Evolutionary conservation across 768 basidiomycete genomes (phyloP).

Genomic region (Suillus paluster): DNA sequence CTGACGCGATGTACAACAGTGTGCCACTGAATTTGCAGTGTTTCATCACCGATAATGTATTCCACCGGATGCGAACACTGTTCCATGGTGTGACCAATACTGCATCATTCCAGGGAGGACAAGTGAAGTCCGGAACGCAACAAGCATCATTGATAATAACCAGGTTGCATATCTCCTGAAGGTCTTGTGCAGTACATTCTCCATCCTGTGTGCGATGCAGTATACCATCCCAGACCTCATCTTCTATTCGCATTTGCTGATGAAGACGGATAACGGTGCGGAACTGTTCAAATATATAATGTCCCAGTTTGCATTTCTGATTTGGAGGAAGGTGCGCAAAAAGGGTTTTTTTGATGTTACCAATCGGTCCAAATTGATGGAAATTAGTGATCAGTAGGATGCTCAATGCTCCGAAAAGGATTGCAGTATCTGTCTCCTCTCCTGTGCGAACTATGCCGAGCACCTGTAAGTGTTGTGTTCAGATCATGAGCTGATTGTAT

Average conservation of each 20-base stretch:
- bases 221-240: constrained; percentile 34
- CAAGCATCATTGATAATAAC: too few species aligned
- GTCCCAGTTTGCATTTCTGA: constrained; percentile 3
- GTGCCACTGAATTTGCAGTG: neutral
- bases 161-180: neutral
- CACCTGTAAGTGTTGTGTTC: too few species aligned
- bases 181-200: neutral
- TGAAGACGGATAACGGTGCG: constrained; percentile 38
- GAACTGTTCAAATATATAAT: constrained; percentile 23
- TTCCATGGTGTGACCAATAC: constrained; percentile 37
- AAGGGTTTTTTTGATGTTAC: constrained; percentile 12
- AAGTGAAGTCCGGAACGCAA: constrained; percentile 22
- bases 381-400: constrained; percentile 47
- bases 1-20: too few species aligned
- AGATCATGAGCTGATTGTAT: too few species aligned
- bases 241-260: constrained; percentile 39
- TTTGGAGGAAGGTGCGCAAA: constrained; percentile 17
- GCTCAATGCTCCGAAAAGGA: constrained; percentile 42
- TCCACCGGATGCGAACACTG: constrained; percentile 33
- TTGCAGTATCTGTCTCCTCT: neutral
- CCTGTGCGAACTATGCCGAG: too few species aligned
- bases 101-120: constrained; percentile 27
- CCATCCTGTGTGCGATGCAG: constrained; percentile 26
- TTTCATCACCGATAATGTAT: constrained; percentile 19
- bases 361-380: constrained; percentile 32